Conservation (phyloP, 2,329 filamentous ascomycete species). For the Epichloe scottii region DNA sequence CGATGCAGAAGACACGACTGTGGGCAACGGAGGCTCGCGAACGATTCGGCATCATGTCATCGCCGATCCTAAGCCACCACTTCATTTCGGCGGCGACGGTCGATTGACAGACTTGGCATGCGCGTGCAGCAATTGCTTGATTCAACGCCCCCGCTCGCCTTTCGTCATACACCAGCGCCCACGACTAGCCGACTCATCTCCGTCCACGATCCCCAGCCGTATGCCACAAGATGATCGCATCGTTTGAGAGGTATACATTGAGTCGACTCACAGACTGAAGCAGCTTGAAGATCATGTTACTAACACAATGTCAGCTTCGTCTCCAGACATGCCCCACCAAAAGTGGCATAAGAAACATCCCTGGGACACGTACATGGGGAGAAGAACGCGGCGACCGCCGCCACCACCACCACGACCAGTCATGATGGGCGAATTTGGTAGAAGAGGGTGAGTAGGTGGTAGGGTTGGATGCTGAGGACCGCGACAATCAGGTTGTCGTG, state of each 20-base stretch:
- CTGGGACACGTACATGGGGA: constrained; percentile 36
- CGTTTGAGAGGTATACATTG: background rate
- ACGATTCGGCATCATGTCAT: too few relatives aligned
- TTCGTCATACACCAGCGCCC: background rate
- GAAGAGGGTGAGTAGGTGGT: background rate
- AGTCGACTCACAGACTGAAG: constrained; percentile 44
- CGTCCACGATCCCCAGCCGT: background rate
- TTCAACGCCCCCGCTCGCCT: background rate
- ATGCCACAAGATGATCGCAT: background rate
- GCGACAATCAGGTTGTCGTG: constrained; percentile 3
- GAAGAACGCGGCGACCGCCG: constrained; percentile 46
- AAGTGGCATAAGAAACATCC: background rate
- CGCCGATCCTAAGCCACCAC: too few relatives aligned
- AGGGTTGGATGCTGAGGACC: background rate
- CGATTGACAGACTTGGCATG: background rate
- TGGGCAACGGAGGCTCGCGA: too few relatives aligned
- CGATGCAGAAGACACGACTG: background rate
- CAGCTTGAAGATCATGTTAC: constrained; percentile 56
- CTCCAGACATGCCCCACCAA: background rate
- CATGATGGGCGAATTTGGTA: constrained; percentile 25
- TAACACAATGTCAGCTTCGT: constrained; percentile 15
- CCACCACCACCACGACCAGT: constrained; percentile 47
- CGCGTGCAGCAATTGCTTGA: background rate
- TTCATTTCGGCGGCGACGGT: too few relatives aligned
- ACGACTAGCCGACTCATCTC: background rate